Conservation (phyloP, 106 monocot species). For the Gastrodia elata region DNA sequence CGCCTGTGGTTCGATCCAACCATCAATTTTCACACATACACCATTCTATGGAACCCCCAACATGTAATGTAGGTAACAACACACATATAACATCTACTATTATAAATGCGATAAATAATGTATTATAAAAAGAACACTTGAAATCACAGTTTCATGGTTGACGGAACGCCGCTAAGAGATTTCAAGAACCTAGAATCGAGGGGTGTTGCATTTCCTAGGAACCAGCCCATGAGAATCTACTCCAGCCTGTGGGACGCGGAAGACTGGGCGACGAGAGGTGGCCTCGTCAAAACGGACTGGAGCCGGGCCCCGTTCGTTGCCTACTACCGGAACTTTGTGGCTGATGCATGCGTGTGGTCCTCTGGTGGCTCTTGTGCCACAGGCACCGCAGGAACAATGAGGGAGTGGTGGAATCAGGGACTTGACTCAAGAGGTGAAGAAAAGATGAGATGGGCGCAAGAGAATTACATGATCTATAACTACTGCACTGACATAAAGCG, state of each 20-base stretch:
- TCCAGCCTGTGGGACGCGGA: constrained; percentile 55
- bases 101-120: too few relatives aligned
- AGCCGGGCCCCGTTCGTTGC: constrained; percentile 36
- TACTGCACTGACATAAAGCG: constrained; percentile 16
- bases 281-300: constrained; percentile 61
- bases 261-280: constrained; percentile 50
- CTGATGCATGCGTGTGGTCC: constrained; percentile 28
- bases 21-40: constrained; percentile 20
- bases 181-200: constrained; percentile 42
- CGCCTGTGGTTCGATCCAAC: constrained; percentile 22
- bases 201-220: constrained; percentile 37
- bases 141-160: constrained; percentile 30
- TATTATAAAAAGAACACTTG: neutral
- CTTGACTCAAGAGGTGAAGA: constrained; percentile 10
- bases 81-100: neutral
- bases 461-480: constrained; percentile 24
- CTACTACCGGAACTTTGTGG: constrained; percentile 31
- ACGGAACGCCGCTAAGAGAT: constrained; percentile 33
- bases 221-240: constrained; percentile 47
- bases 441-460: constrained; percentile 17
- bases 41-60: constrained; percentile 18
- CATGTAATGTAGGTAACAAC: constrained; percentile 10
- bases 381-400: constrained; percentile 7
- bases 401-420: constrained; percentile 11
- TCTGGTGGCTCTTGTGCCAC: constrained; percentile 19